phyloP scores from a whole-genome alignment of 305 asterid species.

The Fraxinus sp. region DNA sequence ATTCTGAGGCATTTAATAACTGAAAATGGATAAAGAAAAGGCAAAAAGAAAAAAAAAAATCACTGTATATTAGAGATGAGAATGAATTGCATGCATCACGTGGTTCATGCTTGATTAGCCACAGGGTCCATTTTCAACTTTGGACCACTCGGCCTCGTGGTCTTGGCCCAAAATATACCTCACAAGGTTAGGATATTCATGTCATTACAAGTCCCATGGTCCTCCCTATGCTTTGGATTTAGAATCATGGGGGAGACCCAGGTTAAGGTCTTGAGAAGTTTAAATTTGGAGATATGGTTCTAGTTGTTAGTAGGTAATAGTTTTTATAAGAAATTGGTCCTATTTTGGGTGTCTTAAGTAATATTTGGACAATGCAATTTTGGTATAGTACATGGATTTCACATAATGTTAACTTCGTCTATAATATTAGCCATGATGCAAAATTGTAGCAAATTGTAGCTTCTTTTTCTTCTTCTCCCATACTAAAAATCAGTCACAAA shows the following conservation, averaged over 20 bases:
- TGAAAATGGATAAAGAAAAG: constrained; percentile 20
- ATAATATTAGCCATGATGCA: background rate
- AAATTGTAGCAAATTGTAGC: background rate
- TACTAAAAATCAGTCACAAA: background rate
- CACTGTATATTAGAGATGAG: background rate
- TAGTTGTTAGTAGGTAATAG: background rate
- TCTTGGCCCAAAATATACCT: background rate
- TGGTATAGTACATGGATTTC: background rate
- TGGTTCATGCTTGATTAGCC: constrained; percentile 2
- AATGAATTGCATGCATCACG: background rate
- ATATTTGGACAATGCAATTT: background rate
- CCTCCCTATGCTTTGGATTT: background rate
- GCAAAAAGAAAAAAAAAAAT: background rate
- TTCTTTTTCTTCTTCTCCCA: background rate
- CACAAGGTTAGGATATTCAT: background rate
- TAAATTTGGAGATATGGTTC: background rate
- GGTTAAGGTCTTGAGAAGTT: background rate
- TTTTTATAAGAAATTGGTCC: background rate
- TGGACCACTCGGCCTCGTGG: constrained; percentile 4
- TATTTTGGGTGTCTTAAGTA: background rate
- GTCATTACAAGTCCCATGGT: background rate
- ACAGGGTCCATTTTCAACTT: constrained; percentile 5
- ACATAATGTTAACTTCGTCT: background rate
- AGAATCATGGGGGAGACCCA: background rate
- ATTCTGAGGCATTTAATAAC: background rate